phyloP scores from a whole-genome alignment of 2,329 filamentous ascomycete genomes.

The Colletotrichum incanum region DNA sequence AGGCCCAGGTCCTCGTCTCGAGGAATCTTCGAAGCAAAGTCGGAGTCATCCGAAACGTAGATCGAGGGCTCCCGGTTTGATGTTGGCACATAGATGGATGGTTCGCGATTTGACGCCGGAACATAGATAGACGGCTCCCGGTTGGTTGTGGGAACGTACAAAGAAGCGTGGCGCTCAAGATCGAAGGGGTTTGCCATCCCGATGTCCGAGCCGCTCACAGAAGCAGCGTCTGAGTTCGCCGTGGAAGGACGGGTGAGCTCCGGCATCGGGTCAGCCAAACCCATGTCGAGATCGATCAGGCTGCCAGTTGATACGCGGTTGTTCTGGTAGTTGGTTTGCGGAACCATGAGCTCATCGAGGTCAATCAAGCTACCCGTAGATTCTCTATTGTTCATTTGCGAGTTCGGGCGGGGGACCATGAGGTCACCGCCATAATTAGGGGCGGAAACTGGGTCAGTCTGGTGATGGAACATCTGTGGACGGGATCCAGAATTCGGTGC shows the following conservation, averaged over 20 bases:
- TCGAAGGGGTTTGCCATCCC: constrained; percentile 73
- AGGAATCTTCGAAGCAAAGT: constrained; percentile 58
- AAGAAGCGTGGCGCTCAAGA: constrained; percentile 73
- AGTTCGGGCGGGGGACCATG: constrained; percentile 46
- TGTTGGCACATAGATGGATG: constrained; percentile 71
- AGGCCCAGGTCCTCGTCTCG: constrained; percentile 49
- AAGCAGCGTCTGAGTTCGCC: constrained; percentile 72
- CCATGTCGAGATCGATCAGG: constrained; percentile 71
- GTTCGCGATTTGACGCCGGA: constrained; percentile 62
- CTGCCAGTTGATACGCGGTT: constrained; percentile 59
- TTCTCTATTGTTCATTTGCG: constrained; percentile 52
- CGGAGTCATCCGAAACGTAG: constrained; percentile 73
- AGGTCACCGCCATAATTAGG: constrained; percentile 43
- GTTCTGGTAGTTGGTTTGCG: constrained; percentile 52
- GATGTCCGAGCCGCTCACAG: constrained; percentile 70
- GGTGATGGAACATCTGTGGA: constrained; percentile 65
- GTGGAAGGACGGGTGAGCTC: constrained; percentile 71
- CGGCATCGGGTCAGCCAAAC: constrained; percentile 65
- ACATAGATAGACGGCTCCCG: constrained; percentile 75
- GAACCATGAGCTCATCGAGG: constrained; percentile 61
- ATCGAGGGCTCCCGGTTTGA: constrained; percentile 70
- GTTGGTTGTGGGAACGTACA: constrained; percentile 62
- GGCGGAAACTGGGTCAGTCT: constrained; percentile 65
- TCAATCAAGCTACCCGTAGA: constrained; percentile 67
- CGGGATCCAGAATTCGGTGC: constrained; percentile 54